Conservation (phyloP, 2,329 filamentous ascomycete genomes). For the Venturiaceae sp. region DNA sequence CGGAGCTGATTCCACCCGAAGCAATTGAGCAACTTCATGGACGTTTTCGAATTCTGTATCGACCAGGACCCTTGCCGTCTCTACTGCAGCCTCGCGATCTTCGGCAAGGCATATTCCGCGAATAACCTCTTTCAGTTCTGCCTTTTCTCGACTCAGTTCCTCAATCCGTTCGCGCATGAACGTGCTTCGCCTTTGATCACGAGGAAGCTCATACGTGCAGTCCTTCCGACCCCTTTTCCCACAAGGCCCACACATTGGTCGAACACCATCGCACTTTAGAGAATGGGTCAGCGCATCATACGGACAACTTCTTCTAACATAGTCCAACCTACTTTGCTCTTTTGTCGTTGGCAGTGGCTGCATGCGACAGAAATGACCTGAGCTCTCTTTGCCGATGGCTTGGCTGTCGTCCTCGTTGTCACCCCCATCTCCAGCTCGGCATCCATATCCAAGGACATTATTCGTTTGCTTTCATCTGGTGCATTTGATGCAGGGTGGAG, state of each 20-base stretch:
- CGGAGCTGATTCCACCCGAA: not conserved
- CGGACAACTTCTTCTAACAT: not conserved
- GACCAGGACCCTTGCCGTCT: not conserved
- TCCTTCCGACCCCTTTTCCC: slow-evolving; percentile 9
- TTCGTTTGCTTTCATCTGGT: not conserved
- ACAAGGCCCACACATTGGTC: slow-evolving; percentile 12
- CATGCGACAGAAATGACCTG: not conserved
- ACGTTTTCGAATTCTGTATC: not conserved
- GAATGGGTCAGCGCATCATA: not conserved
- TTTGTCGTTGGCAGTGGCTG: slow-evolving; percentile 3
- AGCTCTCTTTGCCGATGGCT: not conserved
- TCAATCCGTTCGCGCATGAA: slow-evolving; percentile 10
- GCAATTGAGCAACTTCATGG: not conserved
- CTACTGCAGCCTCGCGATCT: not conserved
- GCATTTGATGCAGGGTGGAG: not conserved
- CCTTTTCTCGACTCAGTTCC: slow-evolving; percentile 2
- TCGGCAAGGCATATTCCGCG: not conserved
- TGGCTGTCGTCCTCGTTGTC: not conserved
- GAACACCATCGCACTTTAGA: slow-evolving; percentile 11
- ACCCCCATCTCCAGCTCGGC: not conserved
- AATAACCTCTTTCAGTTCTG: not conserved
- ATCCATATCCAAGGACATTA: not conserved
- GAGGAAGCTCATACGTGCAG: slow-evolving; percentile 11
- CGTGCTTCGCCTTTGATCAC: slow-evolving; percentile 11
- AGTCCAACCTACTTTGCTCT: slow-evolving; percentile 6